Evolutionary conservation across 129 eudicot species (phyloP), one percentile per base, ranked within the genome.

Genomic region (Tanacetum coccineum): DNA sequence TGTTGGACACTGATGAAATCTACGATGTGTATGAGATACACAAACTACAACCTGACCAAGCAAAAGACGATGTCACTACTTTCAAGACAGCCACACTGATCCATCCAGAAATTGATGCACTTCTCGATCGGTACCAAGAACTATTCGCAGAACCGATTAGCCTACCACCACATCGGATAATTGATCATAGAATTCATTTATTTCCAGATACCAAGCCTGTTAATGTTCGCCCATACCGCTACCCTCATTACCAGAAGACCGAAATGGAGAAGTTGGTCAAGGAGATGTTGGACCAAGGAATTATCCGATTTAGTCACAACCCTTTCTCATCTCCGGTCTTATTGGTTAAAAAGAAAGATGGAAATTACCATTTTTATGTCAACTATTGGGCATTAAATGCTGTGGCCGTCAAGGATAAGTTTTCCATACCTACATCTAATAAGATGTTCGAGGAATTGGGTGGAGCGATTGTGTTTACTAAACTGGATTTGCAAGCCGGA

Each of bases 301-400:
- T 61, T 6, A 61, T 61, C 1, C 14, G 66, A 2, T 36, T 36
- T n/a, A 61, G 66, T 61, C 66, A 32, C 9, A 6, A 1, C 9
- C 40, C 40, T 6, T 32, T 32, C 40, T 32, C 40, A 32, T 32
- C 40, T 8, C 66, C 66, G 2, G 66, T 61, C 2, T 36, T 62
- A 4, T 13, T 62, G 13, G 40, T 44, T 44, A 39, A 62, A 18
- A 62, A 62, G 64, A 62, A 62, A 62, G 30, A 40, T 40, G 67
- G 51, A 0, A 15, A 13, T 13, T 62, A 62, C n/a, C 66, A 28
- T 14, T 61, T 61, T 14, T 61, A 50, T 61, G 50, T 61, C 2
- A 50, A 61, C 19, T 61, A 63, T 10, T 19, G 68, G 4, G 68
- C 68, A 22, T 13, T 63, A 3, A 63, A 63, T 44, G 39, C 12